Base-by-base conservation (phyloP, 768 basidiomycete species). In the Amanita polypyramis region DNA sequence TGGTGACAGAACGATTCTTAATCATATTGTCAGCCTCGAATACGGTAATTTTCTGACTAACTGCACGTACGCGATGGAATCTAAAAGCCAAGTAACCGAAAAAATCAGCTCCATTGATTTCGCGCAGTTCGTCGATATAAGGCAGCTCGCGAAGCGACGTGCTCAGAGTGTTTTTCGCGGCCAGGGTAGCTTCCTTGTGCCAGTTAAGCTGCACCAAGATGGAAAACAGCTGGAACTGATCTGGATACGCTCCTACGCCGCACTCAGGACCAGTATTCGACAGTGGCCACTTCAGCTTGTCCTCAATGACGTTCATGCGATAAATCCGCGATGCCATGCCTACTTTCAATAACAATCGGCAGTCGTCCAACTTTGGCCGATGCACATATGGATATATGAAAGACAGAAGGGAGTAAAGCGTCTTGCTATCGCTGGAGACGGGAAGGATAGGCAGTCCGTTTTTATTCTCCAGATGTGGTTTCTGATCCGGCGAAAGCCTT, bases 401-500 rank as follows among this genome's bases (percentile, higher is more conserved):
- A 15, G 33, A 39, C 25, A 56, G 45, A 19, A 56, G 14, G 35
- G 41, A 45, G 25, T 47, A 33, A 14, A 56, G 40, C 19, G 27
- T 45, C 27, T 43, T 27, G 35, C 42, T 49, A 21, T 55, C 47
- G n/a, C 57, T 54, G n/a, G 35, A 25, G 8, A 60, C 34, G 6
- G 41, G 40, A 51, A 47, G 51, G 43, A 45, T 23, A 12, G 35
- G 49, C 30, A 15, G 33, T 29, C 37, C 45, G 17, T 53, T 41
- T 17, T 33, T 47, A 35, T 19, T 35, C 6, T 39, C 38, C 43
- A 15, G 40, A 8, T 5, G 8, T 7, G 37, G 23, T 12, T 42
- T 32, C 33, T 58, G 56, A 9, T 61, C 59, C 11, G 61, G 27
- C 1, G 56, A 40, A 38, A 65, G 54, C 63, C 64, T 67, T 30